Conservation (phyloP, 192 early-diverging fungal genomes). For the Linnemannia exigua region DNA sequence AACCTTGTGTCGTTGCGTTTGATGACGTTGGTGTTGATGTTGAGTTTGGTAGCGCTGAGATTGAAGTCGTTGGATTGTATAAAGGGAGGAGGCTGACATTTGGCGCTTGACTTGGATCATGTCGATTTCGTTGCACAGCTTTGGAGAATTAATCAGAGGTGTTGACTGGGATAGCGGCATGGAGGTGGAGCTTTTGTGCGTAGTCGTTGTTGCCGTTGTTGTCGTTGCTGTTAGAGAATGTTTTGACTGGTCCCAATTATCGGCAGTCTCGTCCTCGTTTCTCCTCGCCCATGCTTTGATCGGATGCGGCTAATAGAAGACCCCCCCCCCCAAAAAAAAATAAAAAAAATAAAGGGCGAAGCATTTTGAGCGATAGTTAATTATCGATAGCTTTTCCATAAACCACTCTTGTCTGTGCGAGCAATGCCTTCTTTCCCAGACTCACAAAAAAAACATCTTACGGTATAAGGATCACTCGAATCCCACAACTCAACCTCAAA, state of each 20-base stretch:
- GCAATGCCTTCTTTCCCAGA: too few relatives aligned
- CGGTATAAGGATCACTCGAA: not conserved
- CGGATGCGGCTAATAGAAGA: slow-evolving; percentile 13
- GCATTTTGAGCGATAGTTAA: not conserved
- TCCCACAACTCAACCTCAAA: not conserved
- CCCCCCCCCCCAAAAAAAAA: too few relatives aligned
- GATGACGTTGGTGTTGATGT: too few relatives aligned
- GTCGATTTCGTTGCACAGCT: not conserved
- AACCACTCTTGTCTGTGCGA: too few relatives aligned
- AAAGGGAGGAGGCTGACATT: slow-evolving; percentile 27
- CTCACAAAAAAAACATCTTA: slow-evolving; percentile 22
- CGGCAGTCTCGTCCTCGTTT: not conserved
- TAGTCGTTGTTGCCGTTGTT: not conserved
- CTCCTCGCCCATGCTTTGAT: slow-evolving; percentile 31
- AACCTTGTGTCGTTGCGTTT: too few relatives aligned
- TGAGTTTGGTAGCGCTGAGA: not conserved
- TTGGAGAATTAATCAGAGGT: not conserved
- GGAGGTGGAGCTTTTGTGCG: not conserved
- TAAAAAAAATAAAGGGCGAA: not conserved
- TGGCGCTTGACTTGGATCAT: slow-evolving; percentile 17
- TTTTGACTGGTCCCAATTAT: not conserved
- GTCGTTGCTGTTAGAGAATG: not conserved
- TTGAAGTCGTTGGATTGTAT: slow-evolving; percentile 26
- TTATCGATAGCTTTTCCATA: too few relatives aligned
- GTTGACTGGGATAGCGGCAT: not conserved